Conservation (phyloP, 2,329 filamentous ascomycete species). For the Neurospora sp. region DNA sequence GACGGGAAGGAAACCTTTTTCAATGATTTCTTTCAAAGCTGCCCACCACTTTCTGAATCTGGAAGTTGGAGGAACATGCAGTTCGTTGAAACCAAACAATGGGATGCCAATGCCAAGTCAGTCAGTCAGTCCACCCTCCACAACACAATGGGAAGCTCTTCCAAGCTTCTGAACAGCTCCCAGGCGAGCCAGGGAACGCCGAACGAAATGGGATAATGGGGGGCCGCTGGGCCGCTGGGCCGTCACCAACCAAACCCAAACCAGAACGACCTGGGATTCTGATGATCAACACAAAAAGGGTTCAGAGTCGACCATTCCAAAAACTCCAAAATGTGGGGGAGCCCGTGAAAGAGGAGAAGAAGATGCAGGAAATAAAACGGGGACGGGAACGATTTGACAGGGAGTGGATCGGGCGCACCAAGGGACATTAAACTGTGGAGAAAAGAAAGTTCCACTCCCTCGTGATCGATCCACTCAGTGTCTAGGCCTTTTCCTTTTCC, state of each 20-base stretch:
- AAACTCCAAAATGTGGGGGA: neutral
- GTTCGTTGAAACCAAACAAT: neutral
- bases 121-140: neutral
- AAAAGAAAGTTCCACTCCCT: neutral
- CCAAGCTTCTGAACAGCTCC: neutral
- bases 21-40: neutral
- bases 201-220: neutral
- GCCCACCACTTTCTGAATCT: neutral
- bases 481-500: neutral
- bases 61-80: neutral
- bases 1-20: neutral
- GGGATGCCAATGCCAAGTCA: neutral
- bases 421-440: neutral
- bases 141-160: neutral
- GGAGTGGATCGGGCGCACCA: neutral
- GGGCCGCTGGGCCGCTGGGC: too few relatives aligned
- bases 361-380: neutral
- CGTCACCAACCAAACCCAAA: neutral
- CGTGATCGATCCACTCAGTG: neutral
- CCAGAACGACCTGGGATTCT: neutral
- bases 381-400: neutral
- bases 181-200: neutral
- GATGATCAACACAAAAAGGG: neutral
- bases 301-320: neutral
- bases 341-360: neutral